Evolutionary conservation across 2,329 filamentous ascomycete species (phyloP), one percentile per base, ranked within the genome.

Genomic region (Clonostachys rosea): DNA sequence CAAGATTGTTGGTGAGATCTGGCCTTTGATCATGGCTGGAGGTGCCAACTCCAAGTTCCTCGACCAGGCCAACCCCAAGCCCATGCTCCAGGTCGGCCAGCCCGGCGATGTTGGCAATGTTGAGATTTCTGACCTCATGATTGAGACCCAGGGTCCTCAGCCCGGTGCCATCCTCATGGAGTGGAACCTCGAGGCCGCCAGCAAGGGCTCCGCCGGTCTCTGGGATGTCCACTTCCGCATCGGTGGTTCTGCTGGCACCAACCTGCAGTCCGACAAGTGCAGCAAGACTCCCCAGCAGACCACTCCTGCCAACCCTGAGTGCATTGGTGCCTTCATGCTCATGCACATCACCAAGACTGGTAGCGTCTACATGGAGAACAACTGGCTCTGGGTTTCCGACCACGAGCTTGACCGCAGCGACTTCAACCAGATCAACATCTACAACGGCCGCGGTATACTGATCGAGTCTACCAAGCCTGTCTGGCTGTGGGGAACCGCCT

Each of bases 211-310:
- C 2, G 84, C 84, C 17, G 92, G 83, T 52, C 84, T 96, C 68
- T 99, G 91, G 89, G 94, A 99, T 59, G 85, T 91, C n/a, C 94
- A 99, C 74, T 86, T 94, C 70, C 89, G 94, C 60, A 81, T 99
- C 57, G 92, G 91, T 57, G 94, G 94, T 40, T 84, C 86, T 47
- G 85, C 87, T 5, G 92, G 92, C 50, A 95, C 91, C 30, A 69
- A 88, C 54, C 79, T 97, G 14, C 89, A 95, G 68, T 86, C 85
- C 16, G 78, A 89, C 64, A 84, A 76, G 47, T 96, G 91, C 72
- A 67, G 79, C 64, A 95, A 95, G 77, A 87, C 84, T 52, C 87
- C 87, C 40, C 74, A 76, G 44, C 69, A 73, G 13, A 77, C 75
- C 6, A 82, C 86, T 44, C 64, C 68, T 5, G 78, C 84, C 54